Evolutionary conservation across 148 eudicot genomes (phyloP).

Genomic region (Chenopodium berlandieri): DNA sequence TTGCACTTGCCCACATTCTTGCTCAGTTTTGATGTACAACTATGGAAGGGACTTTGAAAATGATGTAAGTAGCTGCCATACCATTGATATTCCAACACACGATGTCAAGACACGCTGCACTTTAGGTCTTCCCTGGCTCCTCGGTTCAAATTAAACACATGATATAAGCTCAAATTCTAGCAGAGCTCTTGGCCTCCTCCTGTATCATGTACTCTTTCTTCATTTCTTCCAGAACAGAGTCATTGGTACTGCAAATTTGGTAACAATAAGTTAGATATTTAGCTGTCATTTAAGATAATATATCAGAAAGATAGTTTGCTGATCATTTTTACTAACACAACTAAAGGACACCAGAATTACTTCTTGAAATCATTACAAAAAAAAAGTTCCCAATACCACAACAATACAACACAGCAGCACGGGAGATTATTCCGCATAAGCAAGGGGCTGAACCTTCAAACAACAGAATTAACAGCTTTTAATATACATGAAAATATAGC

Average conservation of each 20-base stretch:
- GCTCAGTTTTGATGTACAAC: not conserved
- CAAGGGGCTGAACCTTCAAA: not conserved
- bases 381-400: not conserved
- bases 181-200: slow-evolving; percentile 30
- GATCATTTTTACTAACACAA: not conserved
- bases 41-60: not conserved
- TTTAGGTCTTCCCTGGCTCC: not conserved
- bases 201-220: slow-evolving; percentile 37
- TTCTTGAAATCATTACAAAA: not conserved
- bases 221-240: slow-evolving; percentile 42
- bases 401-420: not conserved
- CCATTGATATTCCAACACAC: slow-evolving; percentile 1
- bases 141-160: not conserved
- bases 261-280: not conserved
- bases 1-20: slow-evolving; percentile 5
- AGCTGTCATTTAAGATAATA: not conserved
- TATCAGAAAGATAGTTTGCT: not conserved
- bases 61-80: not conserved
- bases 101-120: not conserved
- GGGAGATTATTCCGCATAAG: not conserved
- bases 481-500: not conserved
- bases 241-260: slow-evolving; percentile 39
- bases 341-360: not conserved
- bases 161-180: slow-evolving; percentile 1
- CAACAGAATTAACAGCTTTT: not conserved